Evolutionary conservation across 176 grass and related monocot species (phyloP), one percentile per base, ranked within the genome.

Genomic region (Bothriochloa decipiens): DNA sequence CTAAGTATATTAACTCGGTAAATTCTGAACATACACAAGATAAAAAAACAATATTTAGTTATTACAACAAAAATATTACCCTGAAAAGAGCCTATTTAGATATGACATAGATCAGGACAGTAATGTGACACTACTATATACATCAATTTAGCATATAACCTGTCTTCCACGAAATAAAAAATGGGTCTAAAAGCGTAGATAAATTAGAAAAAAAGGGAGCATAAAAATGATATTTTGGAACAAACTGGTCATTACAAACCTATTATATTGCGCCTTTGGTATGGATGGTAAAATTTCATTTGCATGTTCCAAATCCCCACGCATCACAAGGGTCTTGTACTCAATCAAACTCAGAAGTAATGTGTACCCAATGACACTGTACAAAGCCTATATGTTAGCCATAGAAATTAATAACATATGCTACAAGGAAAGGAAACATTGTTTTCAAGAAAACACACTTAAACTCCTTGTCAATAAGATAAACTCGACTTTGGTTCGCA

Each of bases 401-500:
- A 52, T 33, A 85, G 78, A 91, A 86, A 81, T 78, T 25, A 58
- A 73, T 10, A 77, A 28, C 11, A 47, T 4, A 76, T 37, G 46
- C 22, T 81, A 74, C 52, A 63, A 71, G 3, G 47, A 37, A 55
- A 53, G 15, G 15, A 61, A 80, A 46, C 33, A 80, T 68, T 22
- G 36, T 35, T 75, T 82, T 64, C 33, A 74, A 77, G 70, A 3
- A 86, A 83, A 91, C 93, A 6, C 40, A 99, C 96, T 96, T 99
- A 78, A 99, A 99, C 81, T 96, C 89, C 84, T 99, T 99, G 88
- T 99, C 96, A 87, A 99, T 99, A 81, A 99, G 96, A 91, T 96
- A 99, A 68, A 96, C 93, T 76, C 93, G 89, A 84, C 96, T 99
- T 87, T 99, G 96, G 79, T 81, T 99, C 0, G 84, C 91, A 92